Percentiles rank a stretch among this genome's conserved stretches.
Evolutionary conservation across 2,329 filamentous ascomycete species (phyloP).

Genomic region (Paraconiothyrium brasiliense): DNA sequence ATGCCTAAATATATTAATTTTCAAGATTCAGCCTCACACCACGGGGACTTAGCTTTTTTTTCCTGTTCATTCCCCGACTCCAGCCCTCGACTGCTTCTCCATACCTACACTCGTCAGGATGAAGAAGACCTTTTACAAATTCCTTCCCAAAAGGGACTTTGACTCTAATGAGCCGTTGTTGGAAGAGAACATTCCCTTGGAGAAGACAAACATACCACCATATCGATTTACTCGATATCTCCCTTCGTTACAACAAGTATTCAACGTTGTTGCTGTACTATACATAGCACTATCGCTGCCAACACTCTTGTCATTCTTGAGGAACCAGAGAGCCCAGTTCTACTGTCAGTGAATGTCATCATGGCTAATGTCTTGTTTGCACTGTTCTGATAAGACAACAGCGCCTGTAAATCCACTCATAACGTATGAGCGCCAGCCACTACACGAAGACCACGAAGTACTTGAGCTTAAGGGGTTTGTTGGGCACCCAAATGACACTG

Average conservation of each 20-base stretch:
- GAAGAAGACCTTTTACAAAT: neutral
- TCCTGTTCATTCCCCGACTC: neutral
- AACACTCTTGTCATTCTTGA: neutral
- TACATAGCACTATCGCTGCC: slow-evolving; percentile 2
- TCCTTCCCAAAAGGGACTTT: neutral
- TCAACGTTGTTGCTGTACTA: slow-evolving; percentile 4
- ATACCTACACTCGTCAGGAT: neutral
- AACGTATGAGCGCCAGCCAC: slow-evolving; percentile 9
- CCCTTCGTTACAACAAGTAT: neutral
- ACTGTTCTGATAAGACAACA: neutral
- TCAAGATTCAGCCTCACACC: neutral
- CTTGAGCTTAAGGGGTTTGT: slow-evolving; percentile 10
- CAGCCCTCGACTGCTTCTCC: neutral
- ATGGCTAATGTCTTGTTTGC: neutral
- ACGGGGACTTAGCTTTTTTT: neutral
- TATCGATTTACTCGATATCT: neutral
- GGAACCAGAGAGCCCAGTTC: neutral
- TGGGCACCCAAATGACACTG: slow-evolving; percentile 13
- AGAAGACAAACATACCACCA: neutral
- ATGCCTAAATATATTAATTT: neutral
- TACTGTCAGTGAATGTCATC: neutral
- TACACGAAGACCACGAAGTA: slow-evolving; percentile 9
- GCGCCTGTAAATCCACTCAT: slow-evolving; percentile 8
- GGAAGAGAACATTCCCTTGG: neutral
- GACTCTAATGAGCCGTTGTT: neutral